Evolutionary conservation across 106 monocot species (phyloP), one percentile per base, ranked within the genome.

Genomic region (Gastrodia elata): DNA sequence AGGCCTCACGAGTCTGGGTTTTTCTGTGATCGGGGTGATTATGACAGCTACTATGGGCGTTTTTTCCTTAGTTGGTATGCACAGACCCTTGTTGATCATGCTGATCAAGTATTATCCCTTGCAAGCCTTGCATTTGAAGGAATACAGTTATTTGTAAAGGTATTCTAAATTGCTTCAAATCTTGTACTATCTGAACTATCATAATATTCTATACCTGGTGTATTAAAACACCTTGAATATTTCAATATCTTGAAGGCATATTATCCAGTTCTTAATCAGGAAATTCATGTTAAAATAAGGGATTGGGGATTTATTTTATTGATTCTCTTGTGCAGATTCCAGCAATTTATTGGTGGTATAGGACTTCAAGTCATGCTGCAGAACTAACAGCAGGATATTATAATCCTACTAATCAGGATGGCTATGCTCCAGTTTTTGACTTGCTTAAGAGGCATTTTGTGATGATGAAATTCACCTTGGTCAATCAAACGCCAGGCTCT

Each of bases 31-130:
- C 79, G 81, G 13, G 97, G 97, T 43, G 92, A 88, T 74, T 97
- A 97, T 83, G 86, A 93, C 42, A 84, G 92, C 80, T 89, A 93
- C 71, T 93, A 97, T 83, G 92, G 96, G 8, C 82, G 90, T 1
- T 97, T 97, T 80, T 97, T 97, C 68, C 92, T 97, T 68, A 81
- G 72, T 49, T 97, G 96, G 96, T 97, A 97, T 77, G 32, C 92
- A 33, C 81, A 82, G 38, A 81, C 77, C 68, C 83, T 97, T 25
- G 80, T 92, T 57, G 84, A 88, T 70, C 92, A 92, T 86, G 90
- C 86, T 32, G 88, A 97, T 80, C 84, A 81, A 69, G 84, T 97
- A 34, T 74, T 97, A 39, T 87, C 92, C 26, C 84, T 96, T 44
- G 82, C 96, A 74, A 82, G 69, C 39, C 87, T 97, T 81, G 89